phyloP scores from a whole-genome alignment of 768 basidiomycete genomes.

The Clavulina sp. region DNA sequence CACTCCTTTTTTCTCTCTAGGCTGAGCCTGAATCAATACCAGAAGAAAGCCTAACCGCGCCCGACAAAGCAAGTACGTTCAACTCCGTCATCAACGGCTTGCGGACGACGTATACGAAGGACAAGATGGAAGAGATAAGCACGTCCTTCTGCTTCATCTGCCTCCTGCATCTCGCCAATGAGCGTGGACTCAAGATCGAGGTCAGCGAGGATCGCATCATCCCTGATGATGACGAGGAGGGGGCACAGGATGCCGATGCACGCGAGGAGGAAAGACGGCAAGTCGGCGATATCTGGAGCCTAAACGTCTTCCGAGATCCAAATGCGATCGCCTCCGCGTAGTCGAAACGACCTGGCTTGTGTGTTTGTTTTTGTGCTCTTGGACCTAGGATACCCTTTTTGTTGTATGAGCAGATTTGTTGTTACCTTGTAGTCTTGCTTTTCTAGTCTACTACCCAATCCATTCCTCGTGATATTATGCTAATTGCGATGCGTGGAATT shows the following conservation, averaged over 20 bases:
- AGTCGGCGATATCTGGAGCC: slow-evolving; percentile 14
- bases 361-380: slow-evolving; percentile 1
- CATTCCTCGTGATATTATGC: no score
- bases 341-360: not conserved
- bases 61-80: slow-evolving; percentile 50
- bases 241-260: slow-evolving; percentile 9
- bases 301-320: slow-evolving; percentile 14
- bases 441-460: no score
- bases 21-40: slow-evolving; percentile 11
- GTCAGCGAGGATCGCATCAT: slow-evolving; percentile 14
- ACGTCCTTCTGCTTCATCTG: slow-evolving; percentile 99
- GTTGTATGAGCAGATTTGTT: no score
- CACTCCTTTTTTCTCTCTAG: slow-evolving; percentile 2
- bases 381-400: no score
- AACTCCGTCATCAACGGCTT: slow-evolving; percentile 69
- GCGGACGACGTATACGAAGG: slow-evolving; percentile 64
- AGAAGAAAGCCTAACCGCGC: slow-evolving; percentile 34
- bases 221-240: slow-evolving; percentile 10
- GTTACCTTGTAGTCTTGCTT: no score
- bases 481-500: no score
- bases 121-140: slow-evolving; percentile 96
- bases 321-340: slow-evolving; percentile 13
- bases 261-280: no score
- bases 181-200: slow-evolving; percentile 77
- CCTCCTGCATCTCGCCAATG: slow-evolving; percentile 87